Evolutionary conservation across 1,284 basidiomycete species (phyloP), one percentile per base, ranked within the genome.

Genomic region (Pseudozyma tsukubaensis): DNA sequence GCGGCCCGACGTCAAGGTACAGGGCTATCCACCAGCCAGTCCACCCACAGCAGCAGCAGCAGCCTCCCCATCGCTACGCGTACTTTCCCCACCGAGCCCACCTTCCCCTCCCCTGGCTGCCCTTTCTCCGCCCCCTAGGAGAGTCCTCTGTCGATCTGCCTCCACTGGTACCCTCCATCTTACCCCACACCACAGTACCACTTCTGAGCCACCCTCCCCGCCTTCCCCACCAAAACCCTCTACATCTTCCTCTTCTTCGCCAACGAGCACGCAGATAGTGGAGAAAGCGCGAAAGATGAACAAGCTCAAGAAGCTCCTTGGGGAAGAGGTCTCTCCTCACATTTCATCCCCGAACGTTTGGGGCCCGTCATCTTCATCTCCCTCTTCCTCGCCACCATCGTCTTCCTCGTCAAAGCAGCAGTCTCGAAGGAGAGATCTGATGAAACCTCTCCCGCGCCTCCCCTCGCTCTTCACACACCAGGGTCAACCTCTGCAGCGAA

Each of bases 241-340:
- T 4, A n/a, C 39, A 14, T 14, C 11, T n/a, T 39, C 47, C 11
- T 34, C 35, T 1, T 70, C 61, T 2, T 70, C 61, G 12, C 60
- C 59, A 18, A 69, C 67, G 2, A 63, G 60, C 57, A 71, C 68
- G 3, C 58, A 71, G 42, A 71, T 71, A 45, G 44, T 71, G 29
- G 55, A 45, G 21, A 51, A 50, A 21, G 47, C 56, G 9, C 64
- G 70, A 10, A 63, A 59, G 36, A 32, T 63, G 36, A 64, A 67
- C 53, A 72, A 72, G 43, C 57, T 72, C 35, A 63, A 64, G 35
- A 43, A 68, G 40, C 50, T 72, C 12, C 47, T 72, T 1, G 70
- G 70, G 0, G 64, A 67, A 14, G 70, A 72, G 45, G 64, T 64
- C 2, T 24, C 35, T 0, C 36, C 47, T 2, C 59, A 62, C n/a